Base-by-base conservation (phyloP, 345 rosid species). In the Syzygium grande region DNA sequence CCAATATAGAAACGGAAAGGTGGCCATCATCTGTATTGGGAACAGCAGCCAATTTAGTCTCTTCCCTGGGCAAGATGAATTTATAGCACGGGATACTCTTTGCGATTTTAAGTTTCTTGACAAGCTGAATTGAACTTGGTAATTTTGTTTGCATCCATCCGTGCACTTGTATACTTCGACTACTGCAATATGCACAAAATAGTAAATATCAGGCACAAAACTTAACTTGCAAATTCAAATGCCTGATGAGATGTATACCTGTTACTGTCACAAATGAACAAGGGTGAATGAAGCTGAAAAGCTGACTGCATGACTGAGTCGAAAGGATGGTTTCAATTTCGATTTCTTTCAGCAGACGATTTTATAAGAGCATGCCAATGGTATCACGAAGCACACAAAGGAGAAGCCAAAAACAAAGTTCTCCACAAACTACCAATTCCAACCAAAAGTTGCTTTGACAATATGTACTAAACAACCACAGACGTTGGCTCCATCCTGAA, bases 21-120 rank as follows among this genome's bases (percentile, higher is more conserved):
- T 85, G 84, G 68, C 89, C 89, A 38, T 88, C 89, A 51, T 52
- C 84, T 16, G 87, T 68, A 54, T 88, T 84, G 56, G 87, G 80
- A 59, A 88, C 77, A 21, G 84, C 89, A 46, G 46, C 30, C 29
- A 53, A 29, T 85, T 63, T 68, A 17, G 87, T 85, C 55, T 61
- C 77, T 55, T 38, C 3, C 7, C 85, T 53, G 14, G 86, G 46
- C 34, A 87, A 79, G 34, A 56, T 9, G 53, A 55, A 27, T n/a
- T 34, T 52, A 55, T 43, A 56, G 46, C 14, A 56, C 2, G 41
- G 68, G 56, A 43, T 46, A 49, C 56, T 13, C 77, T 65, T 84
- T 49, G 41, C 5, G 41, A 41, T 38, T 29, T 55, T 78, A 53
- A 80, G 25, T 84, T 87, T 58, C 53, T 56, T 87, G 65, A 34